Conservation (phyloP, 23 red algal species). For the Gracilariopsis chorda region DNA sequence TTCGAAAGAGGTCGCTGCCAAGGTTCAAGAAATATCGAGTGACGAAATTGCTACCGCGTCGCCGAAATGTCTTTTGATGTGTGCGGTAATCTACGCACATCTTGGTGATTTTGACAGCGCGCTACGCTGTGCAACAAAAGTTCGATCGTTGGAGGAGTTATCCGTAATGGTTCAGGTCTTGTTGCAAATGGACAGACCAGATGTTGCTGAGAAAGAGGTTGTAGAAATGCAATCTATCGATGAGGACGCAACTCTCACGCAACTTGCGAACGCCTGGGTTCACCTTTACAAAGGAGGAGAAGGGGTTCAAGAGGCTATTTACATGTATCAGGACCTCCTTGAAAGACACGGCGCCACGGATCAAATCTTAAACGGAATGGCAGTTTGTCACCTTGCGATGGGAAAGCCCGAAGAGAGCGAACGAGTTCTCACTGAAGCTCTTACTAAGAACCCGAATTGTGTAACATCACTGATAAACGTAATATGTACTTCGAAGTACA, state of each 20-base stretch:
- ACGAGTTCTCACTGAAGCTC: conserved; percentile 73
- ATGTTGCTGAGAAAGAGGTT: conserved; percentile 67
- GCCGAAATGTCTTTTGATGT: conserved; percentile 41
- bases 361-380: conserved; percentile 83
- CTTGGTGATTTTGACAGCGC: conserved; percentile 70
- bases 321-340: conserved; percentile 73
- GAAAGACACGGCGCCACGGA: conserved; percentile 88
- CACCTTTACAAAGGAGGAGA: conserved; percentile 59
- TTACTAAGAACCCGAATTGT: conserved; percentile 78
- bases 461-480: conserved; percentile 79
- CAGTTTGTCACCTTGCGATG: conserved; percentile 70
- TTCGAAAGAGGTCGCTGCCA: background rate
- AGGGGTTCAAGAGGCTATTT: conserved; percentile 68
- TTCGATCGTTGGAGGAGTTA: conserved; percentile 50
- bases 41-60: conserved; percentile 41
- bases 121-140: conserved; percentile 36
- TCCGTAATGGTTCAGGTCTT: conserved; percentile 79
- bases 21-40: background rate
- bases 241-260: conserved; percentile 75
- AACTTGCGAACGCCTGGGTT: conserved; percentile 67
- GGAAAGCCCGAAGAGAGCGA: conserved; percentile 74
- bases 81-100: conserved; percentile 60
- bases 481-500: conserved; percentile 47
- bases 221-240: conserved; percentile 70
- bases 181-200: conserved; percentile 72